Evolutionary conservation across 2,329 filamentous ascomycete genomes (phyloP), one percentile per base, ranked within the genome.

Genomic region (Talaromyces sp.): DNA sequence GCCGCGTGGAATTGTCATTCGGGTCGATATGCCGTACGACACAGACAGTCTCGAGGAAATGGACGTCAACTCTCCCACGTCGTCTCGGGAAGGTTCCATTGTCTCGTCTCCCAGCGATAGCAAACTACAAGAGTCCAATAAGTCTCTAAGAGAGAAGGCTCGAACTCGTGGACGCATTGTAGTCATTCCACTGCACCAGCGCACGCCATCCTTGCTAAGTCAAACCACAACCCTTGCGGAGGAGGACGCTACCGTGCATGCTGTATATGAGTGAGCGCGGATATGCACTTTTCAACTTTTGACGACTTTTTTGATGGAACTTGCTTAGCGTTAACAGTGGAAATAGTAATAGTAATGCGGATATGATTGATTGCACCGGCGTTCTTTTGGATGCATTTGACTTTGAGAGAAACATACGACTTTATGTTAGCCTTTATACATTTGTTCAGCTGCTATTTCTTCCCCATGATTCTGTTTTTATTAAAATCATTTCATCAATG

Each of bases 1-100:
- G 24, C 69, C 69, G 1, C 59, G 66, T 11, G 69, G 69, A 1
- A 43, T 73, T 11, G 21, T 72, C 52, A 70, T 73, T 17, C 65
- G 71, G 21, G 63, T 73, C 10, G 71, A 73, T 59, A 58, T 73
- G 35, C 71, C 71, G 0, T 64, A 67, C 51, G 68, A 72, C 56
- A 63, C 65, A 17, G 62, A 64, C 9, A 68, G 70, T 19, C 62
- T 72, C 43, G 54, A 64, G 10, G 46, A 57, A 19, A 69, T 72
- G 65, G 65, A 70, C 59, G 46, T 70, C 21, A 58, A 24, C 4
- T 57, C 59, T 7, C 59, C 55, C 2, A 27, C 29, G 8, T 55
- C 59, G 12, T 61, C 59, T 21, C 55, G 59, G 14, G 29, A 54
- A 24, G 56, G 59, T 3, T 61, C 59, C 2, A n/a, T 58, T 12